Conservation (phyloP, 1,284 basidiomycete species). For the Exsudoporus floridanus region DNA sequence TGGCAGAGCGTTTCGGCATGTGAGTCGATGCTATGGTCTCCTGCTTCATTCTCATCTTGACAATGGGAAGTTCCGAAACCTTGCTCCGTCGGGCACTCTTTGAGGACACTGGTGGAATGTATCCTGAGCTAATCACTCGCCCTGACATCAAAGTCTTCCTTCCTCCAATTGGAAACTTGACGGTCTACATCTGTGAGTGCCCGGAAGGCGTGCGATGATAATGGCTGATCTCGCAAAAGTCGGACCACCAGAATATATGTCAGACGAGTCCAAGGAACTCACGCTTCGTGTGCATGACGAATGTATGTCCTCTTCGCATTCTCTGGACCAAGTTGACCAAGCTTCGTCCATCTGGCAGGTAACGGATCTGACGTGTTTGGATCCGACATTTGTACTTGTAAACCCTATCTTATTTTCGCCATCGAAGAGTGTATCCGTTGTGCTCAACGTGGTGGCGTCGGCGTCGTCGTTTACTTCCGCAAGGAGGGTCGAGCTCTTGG, state of each 20-base stretch:
- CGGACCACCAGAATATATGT: slow-evolving; percentile 77
- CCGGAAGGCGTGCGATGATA: background rate
- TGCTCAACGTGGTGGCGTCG: slow-evolving; percentile 88
- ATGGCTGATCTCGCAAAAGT: slow-evolving; percentile 45
- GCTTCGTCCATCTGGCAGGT: slow-evolving; percentile 39
- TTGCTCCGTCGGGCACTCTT: slow-evolving; percentile 87
- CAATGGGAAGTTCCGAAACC: slow-evolving; percentile 65
- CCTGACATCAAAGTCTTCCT: slow-evolving; percentile 95
- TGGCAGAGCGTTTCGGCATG: slow-evolving; percentile 88
- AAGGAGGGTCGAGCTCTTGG: slow-evolving; percentile 92
- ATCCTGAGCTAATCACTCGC: slow-evolving; percentile 92
- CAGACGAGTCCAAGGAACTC: slow-evolving; percentile 80
- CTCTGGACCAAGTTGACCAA: background rate
- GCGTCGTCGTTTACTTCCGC: slow-evolving; percentile 91
- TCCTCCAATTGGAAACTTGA: slow-evolving; percentile 89
- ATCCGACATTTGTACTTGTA: slow-evolving; percentile 94
- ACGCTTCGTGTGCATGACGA: slow-evolving; percentile 94
- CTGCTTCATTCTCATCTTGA: background rate
- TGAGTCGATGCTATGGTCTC: slow-evolving; percentile 39
- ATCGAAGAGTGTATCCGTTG: slow-evolving; percentile 90
- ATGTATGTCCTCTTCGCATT: slow-evolving; percentile 53
- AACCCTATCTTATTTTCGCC: slow-evolving; percentile 90
- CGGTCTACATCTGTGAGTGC: slow-evolving; percentile 88
- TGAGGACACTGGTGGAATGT: slow-evolving; percentile 95
- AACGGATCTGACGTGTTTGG: slow-evolving; percentile 88